phyloP scores from a whole-genome alignment of 129 eudicot genomes.

The Sambucus nigra region DNA sequence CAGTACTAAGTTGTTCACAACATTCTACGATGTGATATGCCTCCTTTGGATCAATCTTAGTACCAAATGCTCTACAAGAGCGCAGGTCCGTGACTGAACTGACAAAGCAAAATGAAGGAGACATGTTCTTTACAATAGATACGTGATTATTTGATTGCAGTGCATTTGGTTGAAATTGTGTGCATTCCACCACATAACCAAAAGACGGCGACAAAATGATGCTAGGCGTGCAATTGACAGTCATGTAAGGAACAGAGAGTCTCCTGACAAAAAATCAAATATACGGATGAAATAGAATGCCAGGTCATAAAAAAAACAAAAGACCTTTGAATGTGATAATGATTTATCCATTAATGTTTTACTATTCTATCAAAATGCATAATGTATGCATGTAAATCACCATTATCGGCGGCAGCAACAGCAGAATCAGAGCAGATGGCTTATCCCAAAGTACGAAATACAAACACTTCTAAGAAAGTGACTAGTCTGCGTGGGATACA shows the following conservation, averaged over 20 bases:
- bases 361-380: too few relatives aligned
- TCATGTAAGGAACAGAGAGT: conserved; percentile 21
- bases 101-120: conserved; percentile 18
- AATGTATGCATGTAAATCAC: background rate
- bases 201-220: conserved; percentile 6
- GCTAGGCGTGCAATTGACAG: conserved; percentile 21
- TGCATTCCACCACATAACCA: conserved; percentile 18
- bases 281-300: too few relatives aligned
- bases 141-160: conserved; percentile 2
- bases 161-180: conserved; percentile 20
- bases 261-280: conserved; percentile 34
- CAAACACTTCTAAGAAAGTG: too few relatives aligned
- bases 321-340: too few relatives aligned
- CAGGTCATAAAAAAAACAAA: too few relatives aligned
- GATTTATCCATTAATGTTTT: background rate
- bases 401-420: too few relatives aligned
- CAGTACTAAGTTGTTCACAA: conserved; percentile 9
- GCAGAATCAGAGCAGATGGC: too few relatives aligned
- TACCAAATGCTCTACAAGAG: conserved; percentile 16
- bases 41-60: conserved; percentile 10
- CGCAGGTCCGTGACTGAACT: conserved; percentile 15
- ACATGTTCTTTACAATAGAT: conserved; percentile 11
- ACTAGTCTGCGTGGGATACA: too few relatives aligned
- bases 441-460: too few relatives aligned
- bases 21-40: conserved; percentile 12